phyloP scores from a whole-genome alignment of 495 filamentous ascomycete species.

The Lasiosphaeria miniovina region DNA sequence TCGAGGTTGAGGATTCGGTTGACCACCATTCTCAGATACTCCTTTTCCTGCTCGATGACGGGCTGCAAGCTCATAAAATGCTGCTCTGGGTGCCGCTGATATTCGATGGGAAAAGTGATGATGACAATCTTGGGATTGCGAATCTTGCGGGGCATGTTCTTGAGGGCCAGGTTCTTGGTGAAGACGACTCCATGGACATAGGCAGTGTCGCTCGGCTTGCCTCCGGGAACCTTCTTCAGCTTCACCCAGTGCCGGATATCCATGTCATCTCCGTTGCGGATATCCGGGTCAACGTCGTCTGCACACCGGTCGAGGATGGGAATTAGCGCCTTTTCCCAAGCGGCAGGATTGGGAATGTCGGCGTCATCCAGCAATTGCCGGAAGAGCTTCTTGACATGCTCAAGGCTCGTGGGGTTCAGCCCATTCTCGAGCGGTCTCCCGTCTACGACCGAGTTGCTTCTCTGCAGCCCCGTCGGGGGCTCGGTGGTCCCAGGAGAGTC shows the following conservation, averaged over 20 bases:
- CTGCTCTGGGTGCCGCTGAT: constrained; percentile 81
- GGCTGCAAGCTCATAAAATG: constrained; percentile 99
- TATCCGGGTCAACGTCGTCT: constrained; percentile 90
- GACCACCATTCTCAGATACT: constrained; percentile 89
- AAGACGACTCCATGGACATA: constrained; percentile 97
- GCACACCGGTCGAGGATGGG: constrained; percentile 90
- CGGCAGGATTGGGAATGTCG: constrained; percentile 62
- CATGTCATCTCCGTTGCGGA: constrained; percentile 85
- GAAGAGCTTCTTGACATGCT: constrained; percentile 82
- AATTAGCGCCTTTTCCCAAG: constrained; percentile 89
- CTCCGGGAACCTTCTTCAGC: constrained; percentile 91
- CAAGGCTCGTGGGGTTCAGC: constrained; percentile 78
- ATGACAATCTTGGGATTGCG: constrained; percentile 82
- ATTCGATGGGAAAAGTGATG: constrained; percentile 93
- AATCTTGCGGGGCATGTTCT: constrained; percentile 90
- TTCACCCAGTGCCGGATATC: constrained; percentile 99
- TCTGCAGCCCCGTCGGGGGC: constrained; percentile 57
- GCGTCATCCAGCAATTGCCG: constrained; percentile 78
- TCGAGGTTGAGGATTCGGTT: constrained; percentile 83
- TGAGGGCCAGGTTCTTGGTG: constrained; percentile 92
- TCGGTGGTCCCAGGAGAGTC: constrained; percentile 30
- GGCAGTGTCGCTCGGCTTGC: constrained; percentile 81
- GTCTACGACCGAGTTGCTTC: constrained; percentile 84
- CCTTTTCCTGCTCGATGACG: constrained; percentile 93
- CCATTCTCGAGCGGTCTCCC: constrained; percentile 70